These are phyloP conservation scores for Cutaneotrichosporon sp. DNA, from an alignment of 1,284 basidiomycete species.

Conservation along the genomic window DNA sequence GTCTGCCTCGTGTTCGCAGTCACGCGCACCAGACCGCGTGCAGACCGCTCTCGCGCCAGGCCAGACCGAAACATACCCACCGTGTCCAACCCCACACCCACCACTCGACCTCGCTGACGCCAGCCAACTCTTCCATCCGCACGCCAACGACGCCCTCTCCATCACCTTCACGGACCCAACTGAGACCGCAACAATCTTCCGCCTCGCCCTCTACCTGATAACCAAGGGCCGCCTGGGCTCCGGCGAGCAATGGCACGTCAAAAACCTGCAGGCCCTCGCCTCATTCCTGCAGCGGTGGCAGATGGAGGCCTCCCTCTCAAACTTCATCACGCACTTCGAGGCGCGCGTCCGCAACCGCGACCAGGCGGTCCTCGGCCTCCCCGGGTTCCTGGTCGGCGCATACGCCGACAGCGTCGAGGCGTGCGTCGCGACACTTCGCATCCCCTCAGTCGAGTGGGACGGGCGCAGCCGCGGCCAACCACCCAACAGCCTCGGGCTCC, in stretches of 20 bases:
- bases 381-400: slow-evolving; percentile 1
- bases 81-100: no score
- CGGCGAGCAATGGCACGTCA: not conserved
- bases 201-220: not conserved
- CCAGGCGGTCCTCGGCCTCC: not conserved
- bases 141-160: not conserved
- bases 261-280: not conserved
- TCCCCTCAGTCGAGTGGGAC: not conserved
- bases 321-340: not conserved
- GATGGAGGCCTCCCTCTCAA: not conserved
- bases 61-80: no score
- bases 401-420: not conserved
- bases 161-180: not conserved
- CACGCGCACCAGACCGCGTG: no score
- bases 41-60: no score
- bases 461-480: not conserved
- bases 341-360: slow-evolving; percentile 2
- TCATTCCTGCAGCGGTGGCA: not conserved
- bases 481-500: not conserved
- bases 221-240: not conserved
- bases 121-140: not conserved
- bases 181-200: not conserved
- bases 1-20: not conserved
- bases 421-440: not conserved
- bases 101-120: not conserved